Evolutionary conservation across 129 eudicot genomes (phyloP).

Genomic region (Tagetes erecta): DNA sequence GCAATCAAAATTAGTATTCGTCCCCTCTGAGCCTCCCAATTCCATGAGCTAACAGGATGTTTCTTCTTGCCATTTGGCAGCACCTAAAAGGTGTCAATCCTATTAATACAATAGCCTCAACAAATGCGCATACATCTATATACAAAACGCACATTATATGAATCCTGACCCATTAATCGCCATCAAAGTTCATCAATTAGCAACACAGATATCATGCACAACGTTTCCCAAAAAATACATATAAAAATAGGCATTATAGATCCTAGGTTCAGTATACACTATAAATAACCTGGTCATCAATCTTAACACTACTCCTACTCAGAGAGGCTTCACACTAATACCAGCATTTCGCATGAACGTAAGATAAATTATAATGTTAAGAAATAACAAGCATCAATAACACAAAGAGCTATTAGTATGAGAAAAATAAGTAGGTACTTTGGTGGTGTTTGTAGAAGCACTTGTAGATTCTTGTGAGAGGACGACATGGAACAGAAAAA

Average conservation of each 20-base stretch:
- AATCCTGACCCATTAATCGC: not conserved
- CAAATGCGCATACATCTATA: not conserved
- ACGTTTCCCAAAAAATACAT: not conserved
- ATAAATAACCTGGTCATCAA: not conserved
- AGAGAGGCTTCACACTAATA: not conserved
- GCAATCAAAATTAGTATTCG: conserved; percentile 77
- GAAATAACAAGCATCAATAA: not conserved
- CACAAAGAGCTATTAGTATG: conserved; percentile 10
- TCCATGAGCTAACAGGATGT: conserved; percentile 69
- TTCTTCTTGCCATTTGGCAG: conserved; percentile 66
- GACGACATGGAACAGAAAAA: conserved; percentile 67
- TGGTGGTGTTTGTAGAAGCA: conserved; percentile 36
- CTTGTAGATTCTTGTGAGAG: conserved; percentile 54
- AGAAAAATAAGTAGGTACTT: conserved; percentile 36
- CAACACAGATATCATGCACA: not conserved
- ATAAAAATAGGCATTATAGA: conserved; percentile 2
- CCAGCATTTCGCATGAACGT: not conserved
- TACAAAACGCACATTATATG: not conserved
- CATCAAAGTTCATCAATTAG: conserved; percentile 5
- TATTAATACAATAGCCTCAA: not conserved
- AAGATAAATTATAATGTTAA: not conserved
- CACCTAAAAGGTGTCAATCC: conserved; percentile 40
- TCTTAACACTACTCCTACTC: conserved; percentile 15
- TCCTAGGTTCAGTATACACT: conserved; percentile 9
- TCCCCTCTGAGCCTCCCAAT: conserved; percentile 85